A percentile compares a stretch with the other conserved stretches of the same genome.
These are phyloP conservation scores for Spathaspora girioi DNA, from an alignment of 805 yeast species.

Conservation along the genomic window DNA sequence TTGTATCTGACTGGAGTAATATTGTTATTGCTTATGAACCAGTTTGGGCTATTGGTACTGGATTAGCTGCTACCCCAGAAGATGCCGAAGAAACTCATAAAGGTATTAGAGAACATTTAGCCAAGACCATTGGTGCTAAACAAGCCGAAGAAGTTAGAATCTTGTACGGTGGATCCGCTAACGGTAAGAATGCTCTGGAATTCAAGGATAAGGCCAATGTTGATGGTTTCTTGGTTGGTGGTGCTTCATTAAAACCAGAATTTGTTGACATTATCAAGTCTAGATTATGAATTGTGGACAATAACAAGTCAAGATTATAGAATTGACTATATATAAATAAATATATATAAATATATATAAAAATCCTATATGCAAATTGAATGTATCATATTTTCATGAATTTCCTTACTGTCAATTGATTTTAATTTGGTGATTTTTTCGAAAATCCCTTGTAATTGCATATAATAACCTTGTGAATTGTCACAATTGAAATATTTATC, in stretches of 20 bases:
- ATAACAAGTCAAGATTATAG: neutral
- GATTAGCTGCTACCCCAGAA: conserved; percentile 96
- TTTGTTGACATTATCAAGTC: conserved; percentile 93
- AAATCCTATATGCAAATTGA: conserved; percentile 4
- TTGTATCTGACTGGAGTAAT: conserved; percentile 83
- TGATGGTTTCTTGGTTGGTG: conserved; percentile 99
- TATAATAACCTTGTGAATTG: conserved; percentile 14
- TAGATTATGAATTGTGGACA: conserved; percentile 53
- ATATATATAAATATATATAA: conserved; percentile 3
- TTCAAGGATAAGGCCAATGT: conserved; percentile 92
- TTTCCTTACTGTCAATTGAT: conserved; percentile 2
- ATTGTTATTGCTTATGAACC: conserved; percentile 98
- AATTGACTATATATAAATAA: conserved; percentile 2
- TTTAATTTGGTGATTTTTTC: conserved; percentile 9
- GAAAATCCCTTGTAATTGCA: conserved; percentile 19
- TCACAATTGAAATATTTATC: conserved; percentile 17
- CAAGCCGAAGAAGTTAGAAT: conserved; percentile 81
- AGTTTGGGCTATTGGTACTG: conserved; percentile 99
- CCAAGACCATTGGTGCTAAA: conserved; percentile 68
- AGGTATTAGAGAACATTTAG: conserved; percentile 80
- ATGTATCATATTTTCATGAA: conserved; percentile 10
- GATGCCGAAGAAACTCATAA: conserved; percentile 97
- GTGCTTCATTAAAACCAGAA: conserved; percentile 98
- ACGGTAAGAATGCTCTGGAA: conserved; percentile 85
- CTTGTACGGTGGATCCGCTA: conserved; percentile 98